A percentile compares a stretch with the other conserved stretches of the same genome.
phyloP scores from a whole-genome alignment of 768 basidiomycete genomes.

The Strobilomyces dryophilus region DNA sequence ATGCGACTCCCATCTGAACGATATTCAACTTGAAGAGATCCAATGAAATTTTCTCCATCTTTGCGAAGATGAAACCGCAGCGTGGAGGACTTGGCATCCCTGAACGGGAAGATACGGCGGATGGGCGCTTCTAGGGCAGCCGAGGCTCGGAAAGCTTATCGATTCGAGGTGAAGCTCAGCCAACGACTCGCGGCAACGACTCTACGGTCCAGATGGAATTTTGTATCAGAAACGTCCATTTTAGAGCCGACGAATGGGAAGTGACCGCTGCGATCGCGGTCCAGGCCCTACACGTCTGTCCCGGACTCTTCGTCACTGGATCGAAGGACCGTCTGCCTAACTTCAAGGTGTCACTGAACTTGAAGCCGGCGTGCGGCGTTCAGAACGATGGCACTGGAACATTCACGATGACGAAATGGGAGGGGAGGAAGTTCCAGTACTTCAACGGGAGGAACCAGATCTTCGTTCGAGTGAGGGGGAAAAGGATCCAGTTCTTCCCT shows the following conservation, averaged over 20 bases:
- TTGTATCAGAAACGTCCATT: slow-evolving; percentile 28
- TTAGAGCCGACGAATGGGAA: slow-evolving; percentile 46
- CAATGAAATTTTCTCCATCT: background rate
- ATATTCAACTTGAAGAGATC: background rate
- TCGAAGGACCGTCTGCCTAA: slow-evolving; percentile 41
- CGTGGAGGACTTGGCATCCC: background rate
- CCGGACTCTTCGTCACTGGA: slow-evolving; percentile 24
- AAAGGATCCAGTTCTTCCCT: slow-evolving; percentile 34
- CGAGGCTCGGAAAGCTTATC: background rate
- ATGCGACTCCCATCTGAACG: background rate
- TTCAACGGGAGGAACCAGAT: slow-evolving; percentile 39
- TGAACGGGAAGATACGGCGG: background rate
- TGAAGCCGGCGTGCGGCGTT: slow-evolving; percentile 45
- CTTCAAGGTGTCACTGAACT: slow-evolving; percentile 54
- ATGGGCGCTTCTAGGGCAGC: background rate
- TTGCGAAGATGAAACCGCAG: background rate
- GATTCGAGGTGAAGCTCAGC: background rate
- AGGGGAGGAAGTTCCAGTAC: slow-evolving; percentile 46
- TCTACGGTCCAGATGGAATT: slow-evolving; percentile 34
- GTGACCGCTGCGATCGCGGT: slow-evolving; percentile 55
- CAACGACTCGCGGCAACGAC: background rate
- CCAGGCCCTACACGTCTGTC: slow-evolving; percentile 45
- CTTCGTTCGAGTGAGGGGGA: slow-evolving; percentile 36
- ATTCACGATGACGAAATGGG: slow-evolving; percentile 24
- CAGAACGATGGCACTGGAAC: slow-evolving; percentile 53